These are phyloP conservation scores for Viola odorata DNA, from an alignment of 345 rosid genomes.

Conservation along the genomic window DNA sequence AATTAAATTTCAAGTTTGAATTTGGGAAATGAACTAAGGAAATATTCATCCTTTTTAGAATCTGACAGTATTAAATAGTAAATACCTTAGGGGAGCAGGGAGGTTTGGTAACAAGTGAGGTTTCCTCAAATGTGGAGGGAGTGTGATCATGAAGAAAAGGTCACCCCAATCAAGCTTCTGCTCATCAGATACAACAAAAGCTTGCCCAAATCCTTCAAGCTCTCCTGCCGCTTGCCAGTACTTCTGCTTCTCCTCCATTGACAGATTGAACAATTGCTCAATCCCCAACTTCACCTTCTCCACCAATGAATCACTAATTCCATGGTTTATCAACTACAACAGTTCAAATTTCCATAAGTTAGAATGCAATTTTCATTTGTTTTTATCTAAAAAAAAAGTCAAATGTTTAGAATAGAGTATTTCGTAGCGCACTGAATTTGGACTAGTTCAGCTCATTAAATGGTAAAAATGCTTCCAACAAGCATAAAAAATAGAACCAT, in stretches of 20 bases:
- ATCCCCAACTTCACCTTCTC: constrained; percentile 5
- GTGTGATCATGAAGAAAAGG: constrained; percentile 5
- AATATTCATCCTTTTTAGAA: too few species aligned
- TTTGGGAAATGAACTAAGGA: too few species aligned
- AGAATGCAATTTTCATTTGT: too few species aligned
- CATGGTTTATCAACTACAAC: constrained; percentile 15
- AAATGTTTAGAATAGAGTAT: too few species aligned
- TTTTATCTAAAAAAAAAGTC: too few species aligned
- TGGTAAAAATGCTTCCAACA: too few species aligned
- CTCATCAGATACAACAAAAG: constrained; percentile 17
- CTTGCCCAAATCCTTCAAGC: constrained; percentile 13
- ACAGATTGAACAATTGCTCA: constrained; percentile 8
- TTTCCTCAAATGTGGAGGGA: constrained; percentile 6
- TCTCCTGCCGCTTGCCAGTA: constrained; percentile 1
- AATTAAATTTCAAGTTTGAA: too few species aligned
- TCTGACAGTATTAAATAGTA: background rate
- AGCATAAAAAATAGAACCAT: too few species aligned
- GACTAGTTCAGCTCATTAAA: too few species aligned
- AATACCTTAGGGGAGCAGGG: background rate
- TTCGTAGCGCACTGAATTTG: too few species aligned
- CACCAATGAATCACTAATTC: constrained; percentile 6
- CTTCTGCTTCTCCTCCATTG: constrained; percentile 12
- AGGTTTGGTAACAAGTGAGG: background rate
- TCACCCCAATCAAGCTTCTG: constrained; percentile 18
- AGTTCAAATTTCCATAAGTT: too few species aligned